Evolutionary conservation across 768 basidiomycete genomes (phyloP), one percentile per base, ranked within the genome.

Genomic region (Collybia mongolica): DNA sequence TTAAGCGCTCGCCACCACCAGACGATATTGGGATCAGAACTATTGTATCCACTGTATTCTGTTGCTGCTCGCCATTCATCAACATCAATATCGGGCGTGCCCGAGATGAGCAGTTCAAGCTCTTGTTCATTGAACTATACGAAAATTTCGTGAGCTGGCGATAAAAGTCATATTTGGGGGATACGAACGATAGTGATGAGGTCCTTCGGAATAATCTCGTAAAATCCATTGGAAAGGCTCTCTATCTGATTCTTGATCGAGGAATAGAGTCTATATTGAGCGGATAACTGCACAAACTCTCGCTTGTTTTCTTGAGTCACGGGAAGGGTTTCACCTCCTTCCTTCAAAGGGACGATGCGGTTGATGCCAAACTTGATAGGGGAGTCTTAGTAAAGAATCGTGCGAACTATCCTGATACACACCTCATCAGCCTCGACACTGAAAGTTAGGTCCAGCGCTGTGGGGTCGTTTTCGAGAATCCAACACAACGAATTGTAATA

Each of bases 1-100:
- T 98, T 93, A 38, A 99, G 80, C 1, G 96, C 96, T 56, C 97
- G 82, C 97, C 97, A 99, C 89, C 93, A 98, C 95, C 95, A 99
- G 23, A 91, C 86, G 52, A 98, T 94, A 61, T 96, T 94, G 5
- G 96, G 92, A 65, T 99, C 95, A 2, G 88, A 90, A 60, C 88
- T 81, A 5, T 79, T 82, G 65, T 92, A 93, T 41, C 91, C 90
- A 54, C 87, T 91, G 70, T 94, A 93, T 62, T 94, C 93, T 2
- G 91, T 94, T 11, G 91, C 90, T 14, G 88, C 85, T 46, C 91
- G 83, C 93, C 93, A 95, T 68, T 98, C 97, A 65, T 99, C 97
- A 1, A 98, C 93, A 59, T 98, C 95, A 55, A 99, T 93, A 57
- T 96, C 94, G n/a, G 97, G 96, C 17, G 96, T 94, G 20, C 97